Conservation (phyloP, 805 yeast species). For the Nakazawaea siamensis region DNA sequence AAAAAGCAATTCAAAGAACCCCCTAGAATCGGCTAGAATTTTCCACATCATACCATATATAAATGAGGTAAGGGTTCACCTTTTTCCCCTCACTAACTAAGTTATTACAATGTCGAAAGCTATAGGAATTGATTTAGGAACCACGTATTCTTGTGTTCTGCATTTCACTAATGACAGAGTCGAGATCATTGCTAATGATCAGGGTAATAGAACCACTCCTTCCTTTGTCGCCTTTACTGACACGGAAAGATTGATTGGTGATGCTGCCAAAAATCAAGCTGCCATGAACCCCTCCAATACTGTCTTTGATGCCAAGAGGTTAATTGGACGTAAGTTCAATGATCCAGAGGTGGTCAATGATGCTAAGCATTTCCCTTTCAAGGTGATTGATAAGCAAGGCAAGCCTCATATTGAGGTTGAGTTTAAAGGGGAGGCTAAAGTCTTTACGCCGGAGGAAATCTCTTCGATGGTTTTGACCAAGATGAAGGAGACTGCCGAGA, state of each 20-base stretch:
- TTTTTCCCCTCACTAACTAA: neutral
- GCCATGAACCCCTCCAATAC: constrained; percentile 90
- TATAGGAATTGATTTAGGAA: constrained; percentile 77
- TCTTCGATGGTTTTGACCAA: constrained; percentile 77
- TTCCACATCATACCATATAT: neutral
- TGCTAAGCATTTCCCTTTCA: constrained; percentile 89
- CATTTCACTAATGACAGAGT: constrained; percentile 88
- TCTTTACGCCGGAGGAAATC: constrained; percentile 89
- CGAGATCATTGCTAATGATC: constrained; percentile 95
- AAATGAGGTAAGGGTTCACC: neutral
- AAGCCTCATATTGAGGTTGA: constrained; percentile 90
- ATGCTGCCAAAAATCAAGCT: constrained; percentile 97
- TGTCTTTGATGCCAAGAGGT: constrained; percentile 85
- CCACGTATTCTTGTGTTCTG: constrained; percentile 94
- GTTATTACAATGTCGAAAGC: constrained; percentile 47
- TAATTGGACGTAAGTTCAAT: constrained; percentile 83
- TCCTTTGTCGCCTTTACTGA: constrained; percentile 94
- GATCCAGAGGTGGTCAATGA: constrained; percentile 80
- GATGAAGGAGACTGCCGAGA: constrained; percentile 60
- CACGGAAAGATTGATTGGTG: constrained; percentile 90
- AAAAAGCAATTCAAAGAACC: too few relatives aligned
- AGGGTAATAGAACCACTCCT: constrained; percentile 97
- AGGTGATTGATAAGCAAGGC: constrained; percentile 69
- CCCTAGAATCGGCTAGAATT: neutral
- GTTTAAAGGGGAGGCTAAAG: constrained; percentile 87